Evolutionary conservation across 148 eudicot species (phyloP), one percentile per base, ranked within the genome.

Genomic region (Dysphania ambrosioides): DNA sequence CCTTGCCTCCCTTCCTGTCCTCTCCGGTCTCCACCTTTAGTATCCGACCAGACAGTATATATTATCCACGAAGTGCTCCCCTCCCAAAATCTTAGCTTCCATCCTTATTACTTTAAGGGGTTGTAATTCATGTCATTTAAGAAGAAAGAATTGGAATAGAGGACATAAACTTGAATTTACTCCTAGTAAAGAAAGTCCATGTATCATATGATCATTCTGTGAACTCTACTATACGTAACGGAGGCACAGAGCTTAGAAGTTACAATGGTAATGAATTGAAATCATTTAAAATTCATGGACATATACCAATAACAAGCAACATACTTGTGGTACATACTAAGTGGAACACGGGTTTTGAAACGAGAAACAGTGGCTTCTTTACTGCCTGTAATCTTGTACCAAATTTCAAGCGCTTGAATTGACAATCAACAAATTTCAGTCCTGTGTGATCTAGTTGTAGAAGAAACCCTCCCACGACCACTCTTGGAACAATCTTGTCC

Each of bases 401-500:
- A 47, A 47, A 47, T 47, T 47, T 47, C 0, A 47, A 47, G 13
- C 53, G 16, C 0, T 2, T 47, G 16, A 47, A 47, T 13, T 13
- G 18, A 10, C 29, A 23, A 71, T 90, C 80, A 93, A 77, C 66
- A 86, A 34, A 89, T 95, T 77, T 85, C 80, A 53, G 90, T 83
- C 23, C 87, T 83, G 0, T 36, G 71, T 1, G 93, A 81, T 74
- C 68, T 74, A 7, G 60, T 72, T 34, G 86, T 77, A 0, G 88
- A 63, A 58, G 87, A 87, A n/a, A 23, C 30, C 0, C 75, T 40
- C 10, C 78, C 74, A 47, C 74, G 73, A 24, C 32, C 76, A 35
- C 80, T 88, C 58, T 74, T 78, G 0, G 84, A 84, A 55, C 97
- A 93, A 68, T 89, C 90, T 27, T 78, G 82, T 10, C 83, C 85